Evolutionary conservation across 352 stramenopile genomes (phyloP), one percentile per base, ranked within the genome.

Genomic region (Elongisporangium prolatum): DNA sequence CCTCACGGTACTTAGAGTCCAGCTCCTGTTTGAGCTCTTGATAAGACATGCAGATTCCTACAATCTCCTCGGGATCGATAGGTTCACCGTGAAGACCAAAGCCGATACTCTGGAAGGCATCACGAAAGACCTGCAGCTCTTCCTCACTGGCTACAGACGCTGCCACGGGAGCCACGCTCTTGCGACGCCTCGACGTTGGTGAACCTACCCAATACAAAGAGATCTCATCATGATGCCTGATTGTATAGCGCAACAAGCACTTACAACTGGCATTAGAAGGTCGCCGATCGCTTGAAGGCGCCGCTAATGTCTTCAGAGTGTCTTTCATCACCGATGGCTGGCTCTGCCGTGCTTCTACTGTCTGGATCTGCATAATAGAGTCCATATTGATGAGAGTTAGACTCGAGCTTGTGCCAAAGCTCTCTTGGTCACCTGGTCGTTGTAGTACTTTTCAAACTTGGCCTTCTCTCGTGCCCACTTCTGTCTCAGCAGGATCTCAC

Each of bases 381-480:
- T 14, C 5, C 28, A 14, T 9, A 14, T 40, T 9, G 1, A 13
- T 40, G 4, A 8, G 28, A 40, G 2, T 9, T 13, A 13, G 4
- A 14, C 28, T 40, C 4, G 8, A 40, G 28, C 28, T 40, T 6
- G 14, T 13, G 28, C 4, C 16, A 50, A 54, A 47, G 5, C 7
- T n/a, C 55, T 4, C 7, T 16, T 4, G 54, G 37, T 24, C 37
- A 94, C 72, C 59, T 94, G 85, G 52, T 89, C 75, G 52, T 86
- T 84, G 65, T 92, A 94, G 63, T 91, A 93, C 51, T 80, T 86
- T 34, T 94, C 80, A 48, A 94, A 94, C 54, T 94, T 93, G 52
- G 78, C 69, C 56, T 91, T 91, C 58, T 94, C 85, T 0, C 78
- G 61, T 2, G 75, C 71, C 85, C 85, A 94, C 50, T 91, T 91